phyloP scores from a whole-genome alignment of 148 eudicot genomes.

The Salicornia ramosissima region DNA sequence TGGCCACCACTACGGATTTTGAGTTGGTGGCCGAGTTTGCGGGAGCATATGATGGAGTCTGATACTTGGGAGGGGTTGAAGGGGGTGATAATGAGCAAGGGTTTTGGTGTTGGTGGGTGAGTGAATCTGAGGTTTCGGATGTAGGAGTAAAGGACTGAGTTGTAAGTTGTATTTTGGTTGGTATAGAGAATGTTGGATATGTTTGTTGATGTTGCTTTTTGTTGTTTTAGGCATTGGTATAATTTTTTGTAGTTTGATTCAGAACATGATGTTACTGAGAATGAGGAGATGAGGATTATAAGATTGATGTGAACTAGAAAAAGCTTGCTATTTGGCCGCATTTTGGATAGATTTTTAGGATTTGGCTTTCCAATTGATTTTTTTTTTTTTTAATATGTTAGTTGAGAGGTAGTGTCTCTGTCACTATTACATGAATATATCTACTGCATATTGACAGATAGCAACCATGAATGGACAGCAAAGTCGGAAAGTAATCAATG shows the following conservation, averaged over 20 bases:
- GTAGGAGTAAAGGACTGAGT: background rate
- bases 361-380: background rate
- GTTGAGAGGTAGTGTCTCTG: too few species aligned
- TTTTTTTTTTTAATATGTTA: too few species aligned
- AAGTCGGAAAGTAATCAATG: too few species aligned
- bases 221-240: conserved; percentile 14
- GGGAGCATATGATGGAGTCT: conserved; percentile 12
- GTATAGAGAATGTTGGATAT: conserved; percentile 15
- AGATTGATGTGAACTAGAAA: background rate
- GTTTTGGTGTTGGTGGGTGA: conserved; percentile 7
- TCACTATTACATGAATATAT: too few species aligned
- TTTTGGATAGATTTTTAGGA: background rate
- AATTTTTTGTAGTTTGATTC: conserved; percentile 7
- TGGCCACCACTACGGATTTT: conserved; percentile 28
- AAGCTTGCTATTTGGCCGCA: background rate
- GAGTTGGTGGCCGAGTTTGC: conserved; percentile 16
- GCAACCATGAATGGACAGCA: too few species aligned
- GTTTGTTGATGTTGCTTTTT: background rate
- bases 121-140: background rate
- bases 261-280: background rate
- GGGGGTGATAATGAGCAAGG: conserved; percentile 1
- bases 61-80: conserved; percentile 6
- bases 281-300: background rate
- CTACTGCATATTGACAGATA: too few species aligned
- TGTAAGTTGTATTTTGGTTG: conserved; percentile 15